Conservation (phyloP, 2,329 filamentous ascomycete species). For the Rhynchosporium secalis region DNA sequence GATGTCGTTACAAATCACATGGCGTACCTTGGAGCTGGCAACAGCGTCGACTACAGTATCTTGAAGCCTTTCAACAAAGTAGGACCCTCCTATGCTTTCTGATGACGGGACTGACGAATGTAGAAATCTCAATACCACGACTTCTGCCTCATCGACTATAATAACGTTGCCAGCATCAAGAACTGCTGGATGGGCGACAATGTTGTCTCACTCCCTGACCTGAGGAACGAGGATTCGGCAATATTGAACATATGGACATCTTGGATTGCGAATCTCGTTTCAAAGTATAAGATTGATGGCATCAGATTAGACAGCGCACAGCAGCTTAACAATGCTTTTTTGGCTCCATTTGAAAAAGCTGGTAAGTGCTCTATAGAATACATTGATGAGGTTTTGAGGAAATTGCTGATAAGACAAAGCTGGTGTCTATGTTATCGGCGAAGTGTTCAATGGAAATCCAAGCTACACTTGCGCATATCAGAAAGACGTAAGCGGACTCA, state of each 20-base stretch:
- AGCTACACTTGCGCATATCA: constrained; percentile 56
- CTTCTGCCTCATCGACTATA: constrained; percentile 41
- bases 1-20: constrained; percentile 54
- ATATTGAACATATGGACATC: constrained; percentile 29
- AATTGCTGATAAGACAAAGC: constrained; percentile 39
- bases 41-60: constrained; percentile 42
- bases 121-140: constrained; percentile 40
- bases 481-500: constrained; percentile 54
- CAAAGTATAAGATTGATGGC: constrained; percentile 47
- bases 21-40: constrained; percentile 37
- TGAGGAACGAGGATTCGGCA: constrained; percentile 34
- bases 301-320: constrained; percentile 52
- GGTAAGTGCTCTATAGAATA: constrained; percentile 30
- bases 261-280: constrained; percentile 34
- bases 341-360: constrained; percentile 50
- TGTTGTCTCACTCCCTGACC: constrained; percentile 36
- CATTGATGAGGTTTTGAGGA: neutral
- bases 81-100: constrained; percentile 24
- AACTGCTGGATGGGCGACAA: constrained; percentile 36
- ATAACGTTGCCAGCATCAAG: constrained; percentile 38
- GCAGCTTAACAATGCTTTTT: constrained; percentile 53
- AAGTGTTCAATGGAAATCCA: constrained; percentile 57
- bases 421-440: constrained; percentile 61
- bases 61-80: constrained; percentile 44
- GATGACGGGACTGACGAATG: constrained; percentile 19